Evolutionary conservation across 1,284 basidiomycete genomes (phyloP).

Genomic region (Ceratobasidium sp.): DNA sequence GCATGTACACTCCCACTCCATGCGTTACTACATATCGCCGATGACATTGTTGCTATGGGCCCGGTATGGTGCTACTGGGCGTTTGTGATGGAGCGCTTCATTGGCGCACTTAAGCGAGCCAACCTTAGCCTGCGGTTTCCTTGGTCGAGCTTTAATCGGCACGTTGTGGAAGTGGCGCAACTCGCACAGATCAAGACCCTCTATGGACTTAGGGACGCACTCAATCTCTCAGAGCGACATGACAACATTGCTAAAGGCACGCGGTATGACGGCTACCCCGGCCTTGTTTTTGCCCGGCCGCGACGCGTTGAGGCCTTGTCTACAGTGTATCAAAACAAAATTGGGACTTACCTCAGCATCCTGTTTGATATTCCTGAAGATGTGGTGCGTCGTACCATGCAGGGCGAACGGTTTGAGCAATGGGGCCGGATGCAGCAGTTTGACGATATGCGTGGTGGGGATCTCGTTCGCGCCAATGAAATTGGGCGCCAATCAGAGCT

Average conservation of each 20-base stretch:
- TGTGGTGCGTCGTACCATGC: neutral
- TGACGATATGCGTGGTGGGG: too few relatives aligned
- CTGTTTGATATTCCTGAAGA: neutral
- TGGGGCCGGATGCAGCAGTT: constrained; percentile 35
- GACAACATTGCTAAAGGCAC: neutral
- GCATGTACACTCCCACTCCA: too few relatives aligned
- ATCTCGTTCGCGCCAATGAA: neutral
- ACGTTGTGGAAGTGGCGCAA: constrained; percentile 13
- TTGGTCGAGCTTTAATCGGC: constrained; percentile 22
- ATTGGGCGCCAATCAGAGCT: neutral
- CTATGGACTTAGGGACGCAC: constrained; percentile 4
- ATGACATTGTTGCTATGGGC: too few relatives aligned
- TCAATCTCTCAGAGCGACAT: neutral
- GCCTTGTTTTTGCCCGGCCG: constrained; percentile 15
- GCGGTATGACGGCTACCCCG: neutral
- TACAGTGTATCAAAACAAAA: neutral
- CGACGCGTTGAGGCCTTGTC: neutral
- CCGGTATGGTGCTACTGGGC: too few relatives aligned
- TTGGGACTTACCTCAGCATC: neutral
- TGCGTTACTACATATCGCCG: too few relatives aligned
- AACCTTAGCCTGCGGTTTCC: constrained; percentile 18
- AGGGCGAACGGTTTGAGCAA: neutral
- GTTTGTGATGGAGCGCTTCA: constrained; percentile 63
- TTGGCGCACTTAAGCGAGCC: constrained; percentile 52
- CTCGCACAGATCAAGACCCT: constrained; percentile 22